Evolutionary conservation across 2,329 filamentous ascomycete species (phyloP), one percentile per base, ranked within the genome.

Genomic region (Colletotrichum tanaceti): DNA sequence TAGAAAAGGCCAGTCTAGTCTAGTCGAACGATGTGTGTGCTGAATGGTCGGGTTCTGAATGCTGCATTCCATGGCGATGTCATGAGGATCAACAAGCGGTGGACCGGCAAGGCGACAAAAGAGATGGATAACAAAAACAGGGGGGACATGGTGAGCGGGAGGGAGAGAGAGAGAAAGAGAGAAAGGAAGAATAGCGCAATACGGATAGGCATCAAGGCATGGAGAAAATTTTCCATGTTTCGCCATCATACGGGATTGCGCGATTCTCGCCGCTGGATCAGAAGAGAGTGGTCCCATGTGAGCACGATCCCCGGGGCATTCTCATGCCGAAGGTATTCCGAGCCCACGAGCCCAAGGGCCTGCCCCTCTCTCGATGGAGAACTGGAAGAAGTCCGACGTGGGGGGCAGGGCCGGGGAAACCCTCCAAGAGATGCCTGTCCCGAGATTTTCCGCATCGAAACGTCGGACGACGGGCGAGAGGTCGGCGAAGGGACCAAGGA

Each of bases 321-420:
- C 62, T 65, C 49, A 65, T 68, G 61, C 62, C 65, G 65, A 65
- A 50, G 62, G 65, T 65, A 60, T 60, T 68, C 65, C 65, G 62
- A 68, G 44, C 22, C 18, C 28, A 24, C 49, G 43, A 16, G 35
- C 54, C 28, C 20, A 24, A n/a, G n/a, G n/a, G n/a, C n/a, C n/a
- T n/a, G n/a, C n/a, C n/a, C 47, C 53, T 32, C 28, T 32, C 7
- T 32, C 28, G 28, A 28, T 47, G 32, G 39, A 39, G 57, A 32
- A 20, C 18, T 35, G 49, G 49, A 28, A 32, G 28, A 32, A 35
- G 49, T n/a, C 24, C 28, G 20, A 28, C 49, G 28, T 52, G 49
- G 49, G 10, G 28, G 24, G 24, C n/a, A 28, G n/a, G 52, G 55
- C 41, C 55, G 55, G 55, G 28, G 55, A 47, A 47, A n/a, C 14